Percentiles rank a stretch among this genome's conserved stretches.
These are phyloP conservation scores for Colletotrichum brevisporum DNA, from an alignment of 2,329 filamentous ascomycete species.

Conservation along the genomic window DNA sequence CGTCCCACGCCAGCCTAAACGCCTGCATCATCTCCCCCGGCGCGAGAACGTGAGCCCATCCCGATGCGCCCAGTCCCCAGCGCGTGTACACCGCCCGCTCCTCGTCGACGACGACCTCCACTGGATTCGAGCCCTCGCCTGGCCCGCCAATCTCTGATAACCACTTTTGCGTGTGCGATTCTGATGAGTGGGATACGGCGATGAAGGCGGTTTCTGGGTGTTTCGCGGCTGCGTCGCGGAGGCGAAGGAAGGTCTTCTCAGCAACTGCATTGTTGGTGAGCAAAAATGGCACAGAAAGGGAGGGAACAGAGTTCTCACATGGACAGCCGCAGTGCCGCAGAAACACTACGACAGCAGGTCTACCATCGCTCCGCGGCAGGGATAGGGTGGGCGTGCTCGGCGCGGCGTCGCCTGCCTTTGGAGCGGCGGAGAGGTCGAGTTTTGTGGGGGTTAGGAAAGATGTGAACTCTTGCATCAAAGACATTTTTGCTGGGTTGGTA, in stretches of 20 bases:
- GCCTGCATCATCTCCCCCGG: slow-evolving; percentile 71
- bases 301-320: slow-evolving; percentile 72
- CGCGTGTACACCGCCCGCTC: slow-evolving; percentile 71
- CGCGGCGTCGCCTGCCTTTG: slow-evolving; percentile 3
- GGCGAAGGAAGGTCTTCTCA: slow-evolving; percentile 73
- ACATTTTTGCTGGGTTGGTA: slow-evolving; percentile 2
- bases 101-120: slow-evolving; percentile 72
- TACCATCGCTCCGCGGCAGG: slow-evolving; percentile 66
- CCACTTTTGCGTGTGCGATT: slow-evolving; percentile 69
- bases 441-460: slow-evolving; percentile 24
- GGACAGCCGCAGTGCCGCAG: slow-evolving; percentile 82
- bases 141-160: slow-evolving; percentile 68
- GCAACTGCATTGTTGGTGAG: slow-evolving; percentile 64
- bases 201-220: slow-evolving; percentile 69
- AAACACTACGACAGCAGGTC: slow-evolving; percentile 75
- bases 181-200: slow-evolving; percentile 73
- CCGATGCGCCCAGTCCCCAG: slow-evolving; percentile 76
- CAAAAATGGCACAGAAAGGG: background rate
- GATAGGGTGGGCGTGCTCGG: slow-evolving; percentile 45
- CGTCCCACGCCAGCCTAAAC: slow-evolving; percentile 69
- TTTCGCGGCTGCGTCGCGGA: slow-evolving; percentile 66
- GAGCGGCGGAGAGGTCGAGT: background rate
- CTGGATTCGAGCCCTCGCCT: slow-evolving; percentile 56
- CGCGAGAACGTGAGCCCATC: slow-evolving; percentile 73
- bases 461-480: slow-evolving; percentile 23